phyloP scores from a whole-genome alignment of 495 filamentous ascomycete species.

The Chaetomidium leptoderma region DNA sequence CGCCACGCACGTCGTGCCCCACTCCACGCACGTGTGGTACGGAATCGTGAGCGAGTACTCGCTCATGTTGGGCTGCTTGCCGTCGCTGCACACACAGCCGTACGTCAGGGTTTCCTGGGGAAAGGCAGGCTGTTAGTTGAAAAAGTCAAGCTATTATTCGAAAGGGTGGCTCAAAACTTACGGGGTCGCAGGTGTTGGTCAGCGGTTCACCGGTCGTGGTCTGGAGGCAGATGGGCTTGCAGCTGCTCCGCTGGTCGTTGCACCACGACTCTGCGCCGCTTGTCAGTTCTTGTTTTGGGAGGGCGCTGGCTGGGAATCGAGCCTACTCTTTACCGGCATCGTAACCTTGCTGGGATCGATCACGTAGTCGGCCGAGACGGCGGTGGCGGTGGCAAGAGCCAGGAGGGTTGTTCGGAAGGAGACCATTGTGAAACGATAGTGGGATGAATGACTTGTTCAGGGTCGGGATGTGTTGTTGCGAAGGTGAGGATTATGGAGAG shows the following conservation, averaged over 20 bases:
- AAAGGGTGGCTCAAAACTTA: conserved; percentile 41
- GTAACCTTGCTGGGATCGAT: conserved; percentile 61
- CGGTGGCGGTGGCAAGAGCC: conserved; percentile 43
- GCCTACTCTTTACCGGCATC: conserved; percentile 40
- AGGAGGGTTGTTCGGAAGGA: conserved; percentile 42
- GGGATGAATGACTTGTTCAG: background rate
- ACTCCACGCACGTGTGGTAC: conserved; percentile 74
- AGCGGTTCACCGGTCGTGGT: conserved; percentile 47
- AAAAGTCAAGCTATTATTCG: background rate
- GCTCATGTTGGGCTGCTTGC: conserved; percentile 65
- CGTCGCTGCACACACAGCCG: conserved; percentile 72
- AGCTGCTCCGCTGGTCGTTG: conserved; percentile 57
- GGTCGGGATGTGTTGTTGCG: background rate
- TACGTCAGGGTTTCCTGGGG: conserved; percentile 61
- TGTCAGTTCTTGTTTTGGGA: background rate
- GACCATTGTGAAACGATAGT: conserved; percentile 38
- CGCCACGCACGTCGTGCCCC: conserved; percentile 64
- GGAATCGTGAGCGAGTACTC: conserved; percentile 84
- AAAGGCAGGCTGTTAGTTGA: conserved; percentile 12
- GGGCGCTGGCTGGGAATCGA: conserved; percentile 3
- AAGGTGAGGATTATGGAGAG: background rate
- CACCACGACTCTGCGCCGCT: conserved; percentile 61
- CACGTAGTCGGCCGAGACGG: conserved; percentile 44
- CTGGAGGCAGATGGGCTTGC: conserved; percentile 77
- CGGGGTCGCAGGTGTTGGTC: conserved; percentile 66